Evolutionary conservation across 148 eudicot species (phyloP).

Genomic region (Persicaria maculosa): DNA sequence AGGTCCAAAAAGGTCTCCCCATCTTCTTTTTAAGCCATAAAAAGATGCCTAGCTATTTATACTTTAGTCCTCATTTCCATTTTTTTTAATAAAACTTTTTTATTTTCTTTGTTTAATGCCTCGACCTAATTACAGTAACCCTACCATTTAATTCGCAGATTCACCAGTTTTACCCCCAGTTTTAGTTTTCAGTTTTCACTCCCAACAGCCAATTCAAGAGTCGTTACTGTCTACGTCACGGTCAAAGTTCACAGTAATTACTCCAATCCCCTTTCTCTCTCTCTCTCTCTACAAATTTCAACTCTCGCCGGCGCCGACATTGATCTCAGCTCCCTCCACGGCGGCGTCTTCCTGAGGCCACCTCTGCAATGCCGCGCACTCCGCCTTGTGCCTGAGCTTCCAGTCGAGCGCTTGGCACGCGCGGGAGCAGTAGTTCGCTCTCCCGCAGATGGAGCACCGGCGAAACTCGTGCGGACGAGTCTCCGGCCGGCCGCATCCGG

Average conservation of each 20-base stretch:
- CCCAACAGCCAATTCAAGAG: constrained; percentile 2
- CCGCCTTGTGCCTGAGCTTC: constrained; percentile 52
- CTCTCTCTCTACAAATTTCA: neutral
- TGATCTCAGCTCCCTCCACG: neutral
- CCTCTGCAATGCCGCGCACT: constrained; percentile 38
- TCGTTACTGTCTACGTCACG: neutral
- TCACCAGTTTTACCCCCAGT: no score
- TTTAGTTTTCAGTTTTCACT: neutral
- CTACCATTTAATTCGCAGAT: no score
- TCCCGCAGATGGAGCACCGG: constrained; percentile 60
- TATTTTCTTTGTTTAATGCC: no score
- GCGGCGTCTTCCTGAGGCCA: constrained; percentile 28
- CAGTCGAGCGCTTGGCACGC: constrained; percentile 74
- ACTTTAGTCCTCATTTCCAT: neutral
- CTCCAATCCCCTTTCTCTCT: no score
- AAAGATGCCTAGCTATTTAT: neutral
- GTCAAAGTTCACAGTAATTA: neutral
- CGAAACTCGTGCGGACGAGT: constrained; percentile 60
- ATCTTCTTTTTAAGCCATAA: neutral
- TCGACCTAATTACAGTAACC: no score
- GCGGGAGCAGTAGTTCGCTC: constrained; percentile 56
- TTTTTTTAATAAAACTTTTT: neutral
- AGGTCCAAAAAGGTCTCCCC: neutral
- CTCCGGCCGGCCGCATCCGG: constrained; percentile 61
- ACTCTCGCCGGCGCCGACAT: neutral